Evolutionary conservation across 2,329 filamentous ascomycete species (phyloP).

Genomic region (Aspergillus ibericus): DNA sequence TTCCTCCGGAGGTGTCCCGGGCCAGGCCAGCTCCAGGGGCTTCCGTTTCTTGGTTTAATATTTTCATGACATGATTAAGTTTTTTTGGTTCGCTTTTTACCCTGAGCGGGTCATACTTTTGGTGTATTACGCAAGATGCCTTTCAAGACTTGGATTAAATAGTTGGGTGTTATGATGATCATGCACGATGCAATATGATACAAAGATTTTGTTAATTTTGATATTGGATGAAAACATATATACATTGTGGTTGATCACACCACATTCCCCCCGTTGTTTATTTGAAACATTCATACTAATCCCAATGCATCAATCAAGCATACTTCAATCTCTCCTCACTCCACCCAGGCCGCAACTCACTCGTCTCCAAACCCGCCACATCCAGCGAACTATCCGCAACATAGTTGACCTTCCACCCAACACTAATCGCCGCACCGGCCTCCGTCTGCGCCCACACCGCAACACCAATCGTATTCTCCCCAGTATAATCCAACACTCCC

Average conservation of each 20-base stretch:
- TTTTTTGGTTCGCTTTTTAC: not conserved
- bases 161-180: not conserved
- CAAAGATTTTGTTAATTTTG: not conserved
- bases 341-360: slow-evolving; percentile 56
- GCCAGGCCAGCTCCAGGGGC: slow-evolving; percentile 58
- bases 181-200: not conserved
- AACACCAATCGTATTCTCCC: slow-evolving; percentile 58
- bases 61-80: not conserved
- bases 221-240: not conserved
- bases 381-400: slow-evolving; percentile 55
- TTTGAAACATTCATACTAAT: not conserved
- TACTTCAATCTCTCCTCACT: slow-evolving; percentile 38
- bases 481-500: slow-evolving; percentile 59
- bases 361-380: slow-evolving; percentile 46
- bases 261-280: not conserved
- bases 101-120: not conserved
- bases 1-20: slow-evolving; percentile 44
- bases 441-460: slow-evolving; percentile 61
- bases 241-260: not conserved
- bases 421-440: slow-evolving; percentile 50
- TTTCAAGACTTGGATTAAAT: not conserved
- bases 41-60: slow-evolving; percentile 65
- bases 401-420: slow-evolving; percentile 57
- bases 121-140: not conserved
- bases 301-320: slow-evolving; percentile 17